Percentiles rank a stretch among this genome's conserved stretches.
These are phyloP conservation scores for Cytospora piceicola DNA, from an alignment of 2,329 filamentous ascomycete genomes.

Conservation along the genomic window DNA sequence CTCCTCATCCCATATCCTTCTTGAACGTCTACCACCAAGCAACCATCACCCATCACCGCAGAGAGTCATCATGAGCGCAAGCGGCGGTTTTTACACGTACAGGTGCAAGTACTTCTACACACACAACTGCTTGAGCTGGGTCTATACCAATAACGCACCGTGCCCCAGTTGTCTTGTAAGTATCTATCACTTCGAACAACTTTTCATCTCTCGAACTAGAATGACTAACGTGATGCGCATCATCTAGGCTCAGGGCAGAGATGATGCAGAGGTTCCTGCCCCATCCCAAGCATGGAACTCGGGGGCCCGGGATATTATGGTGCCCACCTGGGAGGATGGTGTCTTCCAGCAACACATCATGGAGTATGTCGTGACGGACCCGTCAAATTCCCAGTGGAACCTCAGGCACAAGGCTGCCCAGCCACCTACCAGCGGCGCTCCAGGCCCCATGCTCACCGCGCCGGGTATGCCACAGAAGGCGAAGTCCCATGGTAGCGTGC, in stretches of 20 bases:
- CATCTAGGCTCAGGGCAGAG: constrained; percentile 53
- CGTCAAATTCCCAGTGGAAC: constrained; percentile 45
- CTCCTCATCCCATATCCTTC: not conserved
- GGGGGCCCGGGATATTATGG: constrained; percentile 47
- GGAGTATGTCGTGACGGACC: constrained; percentile 47
- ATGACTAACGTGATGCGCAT: not conserved
- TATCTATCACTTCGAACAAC: constrained; percentile 9
- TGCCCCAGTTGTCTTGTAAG: constrained; percentile 53
- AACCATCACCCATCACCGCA: not conserved
- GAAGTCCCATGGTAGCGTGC: not conserved
- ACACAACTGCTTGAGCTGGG: constrained; percentile 54
- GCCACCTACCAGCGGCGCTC: constrained; percentile 18
- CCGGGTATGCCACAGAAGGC: not conserved
- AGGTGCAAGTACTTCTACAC: constrained; percentile 56
- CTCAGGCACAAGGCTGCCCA: constrained; percentile 40
- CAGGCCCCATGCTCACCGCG: constrained; percentile 4
- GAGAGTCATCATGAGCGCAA: constrained; percentile 43
- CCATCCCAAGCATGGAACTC: constrained; percentile 37
- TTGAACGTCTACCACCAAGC: not conserved
- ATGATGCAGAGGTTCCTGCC: constrained; percentile 42
- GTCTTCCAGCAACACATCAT: constrained; percentile 53
- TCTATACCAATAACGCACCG: constrained; percentile 51
- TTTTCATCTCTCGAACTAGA: too few relatives aligned
- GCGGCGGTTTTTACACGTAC: constrained; percentile 53
- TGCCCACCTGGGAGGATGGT: constrained; percentile 51